These are phyloP conservation scores for Leucoagaricus sp. DNA, from an alignment of 1,284 basidiomycete genomes.

Conservation along the genomic window DNA sequence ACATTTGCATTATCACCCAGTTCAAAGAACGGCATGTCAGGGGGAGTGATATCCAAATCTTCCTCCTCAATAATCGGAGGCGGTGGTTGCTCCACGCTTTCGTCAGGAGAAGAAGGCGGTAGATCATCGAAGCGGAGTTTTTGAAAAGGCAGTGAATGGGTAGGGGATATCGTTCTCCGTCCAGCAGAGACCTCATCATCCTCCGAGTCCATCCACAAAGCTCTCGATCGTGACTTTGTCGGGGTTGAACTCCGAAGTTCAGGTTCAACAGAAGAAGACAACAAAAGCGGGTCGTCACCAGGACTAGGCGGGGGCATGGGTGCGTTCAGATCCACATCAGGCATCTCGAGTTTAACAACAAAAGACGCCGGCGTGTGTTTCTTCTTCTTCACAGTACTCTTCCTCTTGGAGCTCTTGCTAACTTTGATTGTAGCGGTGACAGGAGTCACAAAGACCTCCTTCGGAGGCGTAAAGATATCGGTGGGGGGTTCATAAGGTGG, in stretches of 20 bases:
- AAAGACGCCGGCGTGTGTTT: conserved; percentile 19
- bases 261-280: conserved; percentile 44
- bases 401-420: conserved; percentile 29
- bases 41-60: conserved; percentile 25
- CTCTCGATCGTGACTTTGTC: conserved; percentile 12
- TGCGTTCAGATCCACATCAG: conserved; percentile 57
- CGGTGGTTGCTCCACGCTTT: background rate
- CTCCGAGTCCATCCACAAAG: background rate
- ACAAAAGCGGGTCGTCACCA: conserved; percentile 68
- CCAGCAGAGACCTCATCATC: background rate
- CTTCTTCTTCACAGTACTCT: conserved; percentile 10
- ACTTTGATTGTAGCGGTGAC: conserved; percentile 19
- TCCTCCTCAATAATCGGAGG: conserved; percentile 19
- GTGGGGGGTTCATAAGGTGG: conserved; percentile 63
- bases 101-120: conserved; percentile 29
- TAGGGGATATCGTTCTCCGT: conserved; percentile 16
- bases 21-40: conserved; percentile 21
- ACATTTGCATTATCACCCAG: conserved; percentile 19
- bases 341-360: conserved; percentile 60
- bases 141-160: conserved; percentile 1
- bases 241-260: conserved; percentile 26
- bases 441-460: conserved; percentile 55
- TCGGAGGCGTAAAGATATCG: conserved; percentile 70
- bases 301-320: conserved; percentile 71
- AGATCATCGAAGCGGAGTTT: conserved; percentile 17